Evolutionary conservation across 129 eudicot species (phyloP).

Genomic region (Arctium minus): DNA sequence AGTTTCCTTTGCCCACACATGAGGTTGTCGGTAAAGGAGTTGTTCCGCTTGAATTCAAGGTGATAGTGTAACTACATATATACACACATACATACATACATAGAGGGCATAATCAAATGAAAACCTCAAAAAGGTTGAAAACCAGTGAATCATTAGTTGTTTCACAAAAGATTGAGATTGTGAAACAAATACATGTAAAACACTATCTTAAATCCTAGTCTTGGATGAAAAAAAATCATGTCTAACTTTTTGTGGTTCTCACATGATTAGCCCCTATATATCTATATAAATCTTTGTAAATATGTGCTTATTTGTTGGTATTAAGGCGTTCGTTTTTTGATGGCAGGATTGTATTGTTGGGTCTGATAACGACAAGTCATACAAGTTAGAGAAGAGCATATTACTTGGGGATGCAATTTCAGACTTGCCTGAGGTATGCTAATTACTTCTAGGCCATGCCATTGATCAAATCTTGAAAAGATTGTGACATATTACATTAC

Average conservation of each 20-base stretch:
- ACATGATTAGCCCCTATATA: not conserved
- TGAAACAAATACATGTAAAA: not conserved
- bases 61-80: not conserved
- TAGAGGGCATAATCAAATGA: not conserved
- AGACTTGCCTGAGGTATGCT: constrained; percentile 57
- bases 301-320: not conserved
- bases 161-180: not conserved
- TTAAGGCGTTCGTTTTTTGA: not conserved
- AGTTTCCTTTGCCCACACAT: constrained; percentile 73
- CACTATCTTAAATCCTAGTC: not conserved
- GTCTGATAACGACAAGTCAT: constrained; percentile 25
- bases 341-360: constrained; percentile 51
- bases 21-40: constrained; percentile 50
- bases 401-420: constrained; percentile 70
- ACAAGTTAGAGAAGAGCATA: constrained; percentile 34
- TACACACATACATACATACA: not conserved
- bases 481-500: not conserved
- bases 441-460: not conserved
- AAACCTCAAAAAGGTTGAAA: not conserved
- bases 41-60: constrained; percentile 54
- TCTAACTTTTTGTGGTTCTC: not conserved
- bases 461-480: not conserved
- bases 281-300: not conserved
- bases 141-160: not conserved
- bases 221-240: not conserved